Percentiles rank a stretch among this genome's conserved stretches.
Evolutionary conservation across 2,329 filamentous ascomycete species (phyloP).

Genomic region (Fusarium sp.): DNA sequence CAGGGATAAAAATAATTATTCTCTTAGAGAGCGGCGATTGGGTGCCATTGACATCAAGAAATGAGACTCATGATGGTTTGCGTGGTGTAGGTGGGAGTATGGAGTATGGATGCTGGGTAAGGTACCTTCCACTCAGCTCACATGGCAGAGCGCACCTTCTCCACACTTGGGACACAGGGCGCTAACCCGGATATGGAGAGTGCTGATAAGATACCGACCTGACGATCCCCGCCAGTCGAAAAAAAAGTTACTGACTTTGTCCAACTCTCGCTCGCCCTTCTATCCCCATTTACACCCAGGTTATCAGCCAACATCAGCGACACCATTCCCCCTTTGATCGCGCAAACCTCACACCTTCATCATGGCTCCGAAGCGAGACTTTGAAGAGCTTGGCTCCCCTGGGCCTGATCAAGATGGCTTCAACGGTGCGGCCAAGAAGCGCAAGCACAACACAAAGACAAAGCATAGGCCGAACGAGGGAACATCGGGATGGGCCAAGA

Average conservation of each 20-base stretch:
- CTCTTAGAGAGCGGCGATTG: conserved; percentile 1
- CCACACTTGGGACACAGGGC: conserved; percentile 14
- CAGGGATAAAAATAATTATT: neutral
- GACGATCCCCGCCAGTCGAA: conserved; percentile 22
- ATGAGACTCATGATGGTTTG: conserved; percentile 24
- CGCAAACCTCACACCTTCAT: neutral
- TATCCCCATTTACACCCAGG: neutral
- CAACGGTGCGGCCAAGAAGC: conserved; percentile 46
- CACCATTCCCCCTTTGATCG: neutral
- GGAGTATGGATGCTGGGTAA: neutral
- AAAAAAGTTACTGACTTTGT: conserved; percentile 39
- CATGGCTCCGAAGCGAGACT: conserved; percentile 50
- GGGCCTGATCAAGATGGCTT: conserved; percentile 41
- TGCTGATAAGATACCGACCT: conserved; percentile 42
- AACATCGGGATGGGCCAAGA: conserved; percentile 73
- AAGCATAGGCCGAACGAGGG: conserved; percentile 60
- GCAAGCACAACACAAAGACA: conserved; percentile 48
- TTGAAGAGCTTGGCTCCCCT: conserved; percentile 44
- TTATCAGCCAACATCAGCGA: neutral
- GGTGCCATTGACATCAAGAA: conserved; percentile 20
- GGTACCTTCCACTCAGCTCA: conserved; percentile 14
- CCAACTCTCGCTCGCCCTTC: conserved; percentile 2
- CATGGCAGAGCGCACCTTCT: conserved; percentile 30
- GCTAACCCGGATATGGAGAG: conserved; percentile 32
- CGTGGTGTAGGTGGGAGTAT: conserved; percentile 1